phyloP scores from a whole-genome alignment of 768 basidiomycete species.

The Psilocybe azurescens region DNA sequence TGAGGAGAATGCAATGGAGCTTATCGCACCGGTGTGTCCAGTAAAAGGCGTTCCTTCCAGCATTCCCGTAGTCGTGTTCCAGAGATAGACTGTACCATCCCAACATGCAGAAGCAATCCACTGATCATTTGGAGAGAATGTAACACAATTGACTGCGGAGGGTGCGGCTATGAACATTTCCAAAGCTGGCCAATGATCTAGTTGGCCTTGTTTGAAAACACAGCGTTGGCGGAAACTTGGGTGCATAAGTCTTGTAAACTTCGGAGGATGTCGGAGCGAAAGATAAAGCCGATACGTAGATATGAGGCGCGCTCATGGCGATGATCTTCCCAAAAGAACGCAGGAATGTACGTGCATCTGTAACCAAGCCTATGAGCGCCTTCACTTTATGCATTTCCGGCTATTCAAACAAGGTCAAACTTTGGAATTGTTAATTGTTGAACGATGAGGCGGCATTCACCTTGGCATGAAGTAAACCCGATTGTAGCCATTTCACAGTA shows the following conservation, averaged over 20 bases:
- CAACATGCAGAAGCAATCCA: background rate
- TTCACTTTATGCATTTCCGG: background rate
- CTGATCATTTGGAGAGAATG: background rate
- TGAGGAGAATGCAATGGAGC: background rate
- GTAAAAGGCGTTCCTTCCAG: background rate
- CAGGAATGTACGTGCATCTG: slow-evolving; percentile 35
- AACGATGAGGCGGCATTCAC: background rate
- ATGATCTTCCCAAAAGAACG: slow-evolving; percentile 33
- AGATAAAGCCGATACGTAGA: slow-evolving; percentile 44
- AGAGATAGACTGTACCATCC: background rate
- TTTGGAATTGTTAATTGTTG: too few relatives aligned
- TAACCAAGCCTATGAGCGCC: slow-evolving; percentile 6
- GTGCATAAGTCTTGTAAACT: slow-evolving; percentile 20
- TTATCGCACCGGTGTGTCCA: background rate
- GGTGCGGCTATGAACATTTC: background rate
- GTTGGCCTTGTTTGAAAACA: slow-evolving; percentile 15
- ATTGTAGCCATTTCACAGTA: slow-evolving; percentile 4
- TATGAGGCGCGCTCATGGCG: slow-evolving; percentile 36
- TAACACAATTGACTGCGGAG: background rate
- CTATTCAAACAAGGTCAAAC: too few relatives aligned
- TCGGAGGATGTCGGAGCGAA: slow-evolving; percentile 32
- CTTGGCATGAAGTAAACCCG: background rate
- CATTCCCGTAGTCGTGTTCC: background rate
- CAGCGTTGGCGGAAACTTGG: slow-evolving; percentile 16
- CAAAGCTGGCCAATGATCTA: background rate